Evolutionary conservation across 345 rosid genomes (phyloP), one percentile per base, ranked within the genome.

Genomic region (Capsella bursapastoris): DNA sequence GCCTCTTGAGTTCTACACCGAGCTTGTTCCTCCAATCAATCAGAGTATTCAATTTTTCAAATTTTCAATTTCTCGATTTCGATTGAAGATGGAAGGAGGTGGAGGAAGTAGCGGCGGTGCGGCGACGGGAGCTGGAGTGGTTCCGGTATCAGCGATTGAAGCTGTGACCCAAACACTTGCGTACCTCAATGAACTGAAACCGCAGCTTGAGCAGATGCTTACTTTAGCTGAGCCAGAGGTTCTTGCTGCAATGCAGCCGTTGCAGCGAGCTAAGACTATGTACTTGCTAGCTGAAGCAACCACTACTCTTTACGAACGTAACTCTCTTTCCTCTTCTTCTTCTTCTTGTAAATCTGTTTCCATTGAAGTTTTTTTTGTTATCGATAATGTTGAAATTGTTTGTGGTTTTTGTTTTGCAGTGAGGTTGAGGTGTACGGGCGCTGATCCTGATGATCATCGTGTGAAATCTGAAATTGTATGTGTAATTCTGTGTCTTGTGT

Each of bases 391-490:
- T 22, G 0, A 53, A 40, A 11, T 35, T 45, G 15, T 50, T 40
- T 49, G 73, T 59, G 15, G 43, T 15, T 9, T 66, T 70, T 71
- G 56, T 40, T 68, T 81, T 75, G 6, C 82, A 92, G 99, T 96
- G 90, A 87, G 84, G 81, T 68, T 96, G 81, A 92, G 94, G 78
- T 88, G 97, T 68, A 79, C 52, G 45, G 99, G 99, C 4, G 80
- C 85, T 57, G 76, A 89, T 73, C 98, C 89, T 44, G 89, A 87
- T 37, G 93, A 90, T 45, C 99, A 92, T 85, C 94, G 87, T 41
- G 83, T 90, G 1, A 90, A 92, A 82, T 84, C 95, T 10, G 98
- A 96, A 83, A 88, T 92, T 51, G 99, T 92, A 87, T 74, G 85
- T 79, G 11, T 37, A 22, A 45, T 4, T 68, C 57, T 44, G 9